A percentile compares a stretch with the other conserved stretches of the same genome.
phyloP scores from a whole-genome alignment of 2,329 filamentous ascomycete species.

The Hypoxylon rubiginosum region DNA sequence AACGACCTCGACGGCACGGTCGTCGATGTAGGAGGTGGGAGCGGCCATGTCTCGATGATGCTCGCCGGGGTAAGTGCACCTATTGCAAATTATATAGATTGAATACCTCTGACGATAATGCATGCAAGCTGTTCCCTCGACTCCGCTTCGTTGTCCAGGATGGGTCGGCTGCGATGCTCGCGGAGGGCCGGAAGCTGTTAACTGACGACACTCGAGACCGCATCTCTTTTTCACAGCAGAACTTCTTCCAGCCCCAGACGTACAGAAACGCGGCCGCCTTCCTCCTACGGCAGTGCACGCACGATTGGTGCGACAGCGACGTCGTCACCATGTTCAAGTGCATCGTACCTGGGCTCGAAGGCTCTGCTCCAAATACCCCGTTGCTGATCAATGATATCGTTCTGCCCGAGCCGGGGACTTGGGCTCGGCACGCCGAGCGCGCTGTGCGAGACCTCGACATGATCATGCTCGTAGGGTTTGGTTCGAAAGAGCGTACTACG shows the following conservation, averaged over 20 bases:
- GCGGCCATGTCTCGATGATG: slow-evolving; percentile 33
- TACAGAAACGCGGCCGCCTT: slow-evolving; percentile 35
- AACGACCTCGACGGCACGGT: slow-evolving; percentile 24
- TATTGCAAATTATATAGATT: background rate
- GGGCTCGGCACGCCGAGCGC: slow-evolving; percentile 28
- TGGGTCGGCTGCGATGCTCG: slow-evolving; percentile 38
- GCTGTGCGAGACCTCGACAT: slow-evolving; percentile 45
- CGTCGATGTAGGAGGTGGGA: slow-evolving; percentile 39
- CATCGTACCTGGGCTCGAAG: slow-evolving; percentile 46
- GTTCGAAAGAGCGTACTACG: slow-evolving; percentile 46
- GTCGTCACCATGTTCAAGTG: slow-evolving; percentile 44
- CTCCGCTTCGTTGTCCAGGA: slow-evolving; percentile 46
- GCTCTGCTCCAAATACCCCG: slow-evolving; percentile 33
- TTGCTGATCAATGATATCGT: slow-evolving; percentile 47
- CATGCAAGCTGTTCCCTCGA: slow-evolving; percentile 17
- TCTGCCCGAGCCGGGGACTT: slow-evolving; percentile 30
- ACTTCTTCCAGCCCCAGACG: slow-evolving; percentile 48
- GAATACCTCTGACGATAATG: background rate
- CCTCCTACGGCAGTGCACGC: slow-evolving; percentile 46
- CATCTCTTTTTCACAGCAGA: slow-evolving; percentile 36
- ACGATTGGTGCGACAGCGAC: slow-evolving; percentile 46
- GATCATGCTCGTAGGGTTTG: slow-evolving; percentile 44
- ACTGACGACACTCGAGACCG: slow-evolving; percentile 26
- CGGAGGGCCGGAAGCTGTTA: slow-evolving; percentile 32
- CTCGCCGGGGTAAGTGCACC: slow-evolving; percentile 27